A percentile compares a stretch with the other conserved stretches of the same genome.
phyloP scores from a whole-genome alignment of 129 eudicot species.

The Apium graveolens region DNA sequence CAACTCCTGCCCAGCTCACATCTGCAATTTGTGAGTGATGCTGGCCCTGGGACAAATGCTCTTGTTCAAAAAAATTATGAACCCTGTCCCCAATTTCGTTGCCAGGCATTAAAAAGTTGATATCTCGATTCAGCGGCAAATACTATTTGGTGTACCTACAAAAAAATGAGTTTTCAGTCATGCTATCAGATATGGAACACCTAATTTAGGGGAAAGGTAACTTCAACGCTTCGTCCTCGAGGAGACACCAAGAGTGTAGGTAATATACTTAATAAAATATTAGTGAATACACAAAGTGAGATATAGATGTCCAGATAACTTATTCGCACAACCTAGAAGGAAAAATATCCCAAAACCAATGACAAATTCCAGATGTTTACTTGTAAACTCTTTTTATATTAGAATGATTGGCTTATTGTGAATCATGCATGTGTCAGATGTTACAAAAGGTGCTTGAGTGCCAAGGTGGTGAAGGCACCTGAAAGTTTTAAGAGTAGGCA shows the following conservation, averaged over 20 bases:
- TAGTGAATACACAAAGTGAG: not conserved
- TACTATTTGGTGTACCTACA: constrained; percentile 6
- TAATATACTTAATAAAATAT: not conserved
- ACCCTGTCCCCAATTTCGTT: constrained; percentile 94
- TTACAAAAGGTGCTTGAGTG: not conserved
- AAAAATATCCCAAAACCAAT: not conserved
- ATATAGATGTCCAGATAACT: not conserved
- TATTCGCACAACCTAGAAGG: not conserved
- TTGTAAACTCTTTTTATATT: not conserved
- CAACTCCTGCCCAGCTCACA: constrained; percentile 55
- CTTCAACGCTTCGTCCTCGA: constrained; percentile 10
- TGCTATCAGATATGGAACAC: not conserved
- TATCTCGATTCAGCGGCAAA: constrained; percentile 27
- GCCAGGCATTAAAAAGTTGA: constrained; percentile 80
- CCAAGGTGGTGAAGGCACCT: not conserved
- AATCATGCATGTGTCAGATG: not conserved
- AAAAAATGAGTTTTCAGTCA: not conserved
- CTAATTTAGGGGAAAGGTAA: not conserved
- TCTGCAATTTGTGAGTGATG: constrained; percentile 48
- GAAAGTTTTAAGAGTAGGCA: too few relatives aligned
- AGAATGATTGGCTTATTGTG: not conserved
- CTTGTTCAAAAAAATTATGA: constrained; percentile 93
- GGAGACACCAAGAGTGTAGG: constrained; percentile 14
- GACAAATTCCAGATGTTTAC: not conserved
- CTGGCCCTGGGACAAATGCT: constrained; percentile 51